Conservation (phyloP, 139 green algal species). For the Chlorella sp. region DNA sequence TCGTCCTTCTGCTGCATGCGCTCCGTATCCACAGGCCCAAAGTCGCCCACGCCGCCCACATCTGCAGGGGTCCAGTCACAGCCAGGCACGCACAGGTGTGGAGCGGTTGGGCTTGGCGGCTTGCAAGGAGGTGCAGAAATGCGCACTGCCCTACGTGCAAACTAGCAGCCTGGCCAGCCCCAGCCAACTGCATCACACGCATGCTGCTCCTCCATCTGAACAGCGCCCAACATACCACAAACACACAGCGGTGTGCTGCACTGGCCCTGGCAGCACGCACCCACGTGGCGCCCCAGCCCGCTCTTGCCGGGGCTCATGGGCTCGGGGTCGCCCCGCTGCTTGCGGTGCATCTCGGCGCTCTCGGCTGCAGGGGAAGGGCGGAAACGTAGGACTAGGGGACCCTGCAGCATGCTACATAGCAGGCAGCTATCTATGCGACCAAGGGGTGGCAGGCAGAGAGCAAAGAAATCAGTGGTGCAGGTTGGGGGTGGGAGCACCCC, state of each 20-base stretch:
- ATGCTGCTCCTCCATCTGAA: no score
- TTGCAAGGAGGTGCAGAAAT: neutral
- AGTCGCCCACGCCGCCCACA: slow-evolving; percentile 30
- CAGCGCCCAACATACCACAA: no score
- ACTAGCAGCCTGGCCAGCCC: neutral
- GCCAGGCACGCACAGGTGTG: neutral
- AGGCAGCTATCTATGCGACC: no score
- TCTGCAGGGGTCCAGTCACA: neutral
- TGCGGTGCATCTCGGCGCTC: slow-evolving; percentile 16
- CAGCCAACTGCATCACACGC: no score
- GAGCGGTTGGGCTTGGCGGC: neutral
- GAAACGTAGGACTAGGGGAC: neutral
- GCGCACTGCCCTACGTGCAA: neutral
- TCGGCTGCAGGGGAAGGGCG: neutral
- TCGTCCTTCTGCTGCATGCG: slow-evolving; percentile 14
- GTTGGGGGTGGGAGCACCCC: no score
- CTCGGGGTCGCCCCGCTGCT: slow-evolving; percentile 27
- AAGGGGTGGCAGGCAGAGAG: neutral
- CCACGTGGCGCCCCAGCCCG: slow-evolving; percentile 7
- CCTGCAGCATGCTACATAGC: no score
- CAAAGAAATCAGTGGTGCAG: no score
- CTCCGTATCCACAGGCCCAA: slow-evolving; percentile 19
- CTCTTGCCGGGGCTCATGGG: neutral
- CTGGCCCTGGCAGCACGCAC: neutral
- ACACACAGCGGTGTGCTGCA: no score